phyloP scores from a whole-genome alignment of 1,284 basidiomycete genomes.

The Apiotrichum brassicae region DNA sequence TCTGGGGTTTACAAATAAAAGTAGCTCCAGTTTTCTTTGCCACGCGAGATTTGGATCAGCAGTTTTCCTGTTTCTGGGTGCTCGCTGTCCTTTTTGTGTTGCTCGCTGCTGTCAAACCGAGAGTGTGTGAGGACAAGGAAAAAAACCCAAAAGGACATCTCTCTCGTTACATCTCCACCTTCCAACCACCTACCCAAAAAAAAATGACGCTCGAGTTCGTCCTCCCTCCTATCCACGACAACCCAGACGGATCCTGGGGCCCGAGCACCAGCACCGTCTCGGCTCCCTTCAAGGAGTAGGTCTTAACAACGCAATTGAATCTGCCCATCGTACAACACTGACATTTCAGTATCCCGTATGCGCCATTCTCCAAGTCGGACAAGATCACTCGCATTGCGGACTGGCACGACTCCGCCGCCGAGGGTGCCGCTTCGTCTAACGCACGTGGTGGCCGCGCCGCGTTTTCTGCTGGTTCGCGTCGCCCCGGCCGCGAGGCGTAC shows the following conservation, averaged over 20 bases:
- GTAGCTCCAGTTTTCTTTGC: too few relatives aligned
- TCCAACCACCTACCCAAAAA: not conserved
- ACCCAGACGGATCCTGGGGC: conserved; percentile 48
- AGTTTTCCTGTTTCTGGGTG: too few relatives aligned
- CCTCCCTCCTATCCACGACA: conserved; percentile 47
- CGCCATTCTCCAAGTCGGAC: conserved; percentile 96
- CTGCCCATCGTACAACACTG: too few relatives aligned
- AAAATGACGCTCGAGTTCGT: conserved; percentile 42
- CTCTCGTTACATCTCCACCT: not conserved
- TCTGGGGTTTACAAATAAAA: too few relatives aligned
- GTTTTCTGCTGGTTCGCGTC: conserved; percentile 27
- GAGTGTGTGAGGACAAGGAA: not conserved
- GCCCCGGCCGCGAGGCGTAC: conserved; percentile 48
- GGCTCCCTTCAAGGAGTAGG: conserved; percentile 47
- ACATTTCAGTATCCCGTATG: conserved; percentile 85
- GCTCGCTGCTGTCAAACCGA: too few relatives aligned
- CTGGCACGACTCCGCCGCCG: conserved; percentile 65
- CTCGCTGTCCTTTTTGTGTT: too few relatives aligned
- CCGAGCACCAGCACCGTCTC: conserved; percentile 43
- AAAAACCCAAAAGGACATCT: not conserved
- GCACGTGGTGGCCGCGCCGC: conserved; percentile 33
- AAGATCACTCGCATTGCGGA: conserved; percentile 96
- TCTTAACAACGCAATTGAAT: too few relatives aligned
- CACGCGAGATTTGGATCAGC: too few relatives aligned
- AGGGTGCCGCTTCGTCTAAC: conserved; percentile 59